phyloP scores from a whole-genome alignment of 176 grass and related monocot genomes.

The Echinochloa phyllopogon region DNA sequence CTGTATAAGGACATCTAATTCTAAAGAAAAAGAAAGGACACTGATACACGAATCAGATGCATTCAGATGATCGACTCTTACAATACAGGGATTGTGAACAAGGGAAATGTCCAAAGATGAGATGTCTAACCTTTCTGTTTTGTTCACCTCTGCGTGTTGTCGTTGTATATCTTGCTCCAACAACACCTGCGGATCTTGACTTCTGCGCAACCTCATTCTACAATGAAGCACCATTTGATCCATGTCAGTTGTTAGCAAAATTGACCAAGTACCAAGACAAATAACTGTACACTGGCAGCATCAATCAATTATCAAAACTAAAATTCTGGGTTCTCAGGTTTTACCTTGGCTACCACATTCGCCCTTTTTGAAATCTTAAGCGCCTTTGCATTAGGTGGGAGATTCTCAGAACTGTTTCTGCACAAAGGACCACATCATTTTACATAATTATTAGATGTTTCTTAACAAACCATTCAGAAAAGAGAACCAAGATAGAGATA shows the following conservation, averaged over 20 bases:
- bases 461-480: slow-evolving; percentile 2
- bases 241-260: not conserved
- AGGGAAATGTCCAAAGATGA: not conserved
- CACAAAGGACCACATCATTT: slow-evolving; percentile 23
- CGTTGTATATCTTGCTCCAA: slow-evolving; percentile 16
- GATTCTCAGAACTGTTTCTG: slow-evolving; percentile 47
- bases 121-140: slow-evolving; percentile 43
- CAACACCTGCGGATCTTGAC: slow-evolving; percentile 1
- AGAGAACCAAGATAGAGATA: not conserved
- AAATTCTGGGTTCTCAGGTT: not conserved
- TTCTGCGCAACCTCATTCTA: slow-evolving; percentile 40
- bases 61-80: no score
- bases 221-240: slow-evolving; percentile 7
- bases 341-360: slow-evolving; percentile 42
- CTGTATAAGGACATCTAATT: not conserved
- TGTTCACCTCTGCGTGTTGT: slow-evolving; percentile 34
- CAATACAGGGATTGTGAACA: not conserved
- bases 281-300: not conserved
- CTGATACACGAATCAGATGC: no score
- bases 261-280: not conserved
- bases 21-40: not conserved
- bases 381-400: slow-evolving; percentile 35
- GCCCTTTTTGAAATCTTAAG: slow-evolving; percentile 28
- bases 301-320: not conserved
- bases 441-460: not conserved